These are phyloP conservation scores for Corynascus novoguineensis DNA, from an alignment of 495 filamentous ascomycete species.

Conservation along the genomic window DNA sequence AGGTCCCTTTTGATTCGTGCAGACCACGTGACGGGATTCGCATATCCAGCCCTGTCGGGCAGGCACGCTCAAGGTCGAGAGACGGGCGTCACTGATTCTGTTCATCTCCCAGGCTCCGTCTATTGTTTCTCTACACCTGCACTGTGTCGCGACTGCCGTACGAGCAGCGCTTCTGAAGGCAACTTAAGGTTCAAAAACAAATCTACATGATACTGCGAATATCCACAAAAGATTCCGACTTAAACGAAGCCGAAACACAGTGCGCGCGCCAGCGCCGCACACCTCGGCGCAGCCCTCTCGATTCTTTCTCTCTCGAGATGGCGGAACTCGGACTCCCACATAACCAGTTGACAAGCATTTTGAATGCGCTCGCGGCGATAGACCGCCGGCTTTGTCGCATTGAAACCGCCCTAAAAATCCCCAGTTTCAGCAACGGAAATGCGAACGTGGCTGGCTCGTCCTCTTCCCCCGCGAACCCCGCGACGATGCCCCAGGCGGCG, in stretches of 20 bases:
- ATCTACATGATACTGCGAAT: too few species aligned
- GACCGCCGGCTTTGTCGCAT: conserved; percentile 34
- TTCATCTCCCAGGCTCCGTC: too few species aligned
- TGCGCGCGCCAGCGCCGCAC: too few species aligned
- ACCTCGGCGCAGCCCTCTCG: too few species aligned
- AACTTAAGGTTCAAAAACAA: too few species aligned
- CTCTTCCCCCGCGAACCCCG: neutral
- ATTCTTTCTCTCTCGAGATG: too few species aligned
- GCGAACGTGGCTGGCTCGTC: neutral
- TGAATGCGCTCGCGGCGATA: conserved; percentile 31
- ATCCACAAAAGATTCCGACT: too few species aligned
- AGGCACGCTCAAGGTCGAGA: neutral
- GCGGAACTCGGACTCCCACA: conserved; percentile 19
- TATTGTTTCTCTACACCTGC: too few species aligned
- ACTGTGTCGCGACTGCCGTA: neutral
- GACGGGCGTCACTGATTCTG: neutral
- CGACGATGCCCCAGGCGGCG: conserved; percentile 2
- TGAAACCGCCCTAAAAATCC: conserved; percentile 21
- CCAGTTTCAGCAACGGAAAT: conserved; percentile 2
- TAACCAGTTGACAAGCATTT: conserved; percentile 23
- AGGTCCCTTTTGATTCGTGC: conserved; percentile 26
- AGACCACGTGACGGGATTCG: conserved; percentile 30
- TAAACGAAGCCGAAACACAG: too few species aligned
- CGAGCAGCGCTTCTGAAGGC: neutral
- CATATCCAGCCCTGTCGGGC: conserved; percentile 9